phyloP scores from a whole-genome alignment of 306 rosid genomes.

The Prunus armeniaca region DNA sequence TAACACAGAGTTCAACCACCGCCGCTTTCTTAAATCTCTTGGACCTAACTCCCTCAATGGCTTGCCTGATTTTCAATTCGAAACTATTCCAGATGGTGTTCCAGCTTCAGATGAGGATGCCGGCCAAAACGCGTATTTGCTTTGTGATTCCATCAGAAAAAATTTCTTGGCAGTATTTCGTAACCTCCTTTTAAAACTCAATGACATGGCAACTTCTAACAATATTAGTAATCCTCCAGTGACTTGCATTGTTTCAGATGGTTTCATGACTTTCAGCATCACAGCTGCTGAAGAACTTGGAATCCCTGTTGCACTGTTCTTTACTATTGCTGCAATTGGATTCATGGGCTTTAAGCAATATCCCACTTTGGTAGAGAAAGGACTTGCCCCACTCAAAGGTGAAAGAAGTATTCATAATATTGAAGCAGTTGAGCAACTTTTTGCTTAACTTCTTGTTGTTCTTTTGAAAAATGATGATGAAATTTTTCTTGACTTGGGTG shows the following conservation, averaged over 20 bases:
- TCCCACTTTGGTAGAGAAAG: slow-evolving; percentile 14
- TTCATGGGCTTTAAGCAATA: not conserved
- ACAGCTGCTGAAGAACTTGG: slow-evolving; percentile 8
- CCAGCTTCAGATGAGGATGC: no score
- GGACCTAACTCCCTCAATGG: slow-evolving; percentile 2
- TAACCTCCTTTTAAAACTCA: not conserved
- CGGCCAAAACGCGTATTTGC: not conserved
- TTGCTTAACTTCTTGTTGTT: not conserved
- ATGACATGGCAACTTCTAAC: not conserved
- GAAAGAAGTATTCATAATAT: not conserved
- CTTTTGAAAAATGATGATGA: not conserved
- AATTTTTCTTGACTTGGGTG: not conserved
- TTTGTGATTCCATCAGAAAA: not conserved
- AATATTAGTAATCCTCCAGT: no score
- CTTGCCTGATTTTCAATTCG: not conserved
- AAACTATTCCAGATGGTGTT: no score
- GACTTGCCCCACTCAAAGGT: slow-evolving; percentile 16
- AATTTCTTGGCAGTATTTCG: not conserved
- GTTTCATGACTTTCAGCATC: not conserved
- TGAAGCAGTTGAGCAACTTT: not conserved
- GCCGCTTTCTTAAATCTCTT: not conserved
- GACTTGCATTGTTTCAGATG: slow-evolving; percentile 1
- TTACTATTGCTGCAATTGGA: not conserved
- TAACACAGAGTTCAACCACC: slow-evolving; percentile 11
- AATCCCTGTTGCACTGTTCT: not conserved